Conservation (phyloP, 176 grass and related monocot species). For the Zea mays region Zm-B73-REFERENCE-NAM-5.0 NC_050105.1:101521501-101522000, state of each 20-base stretch:
- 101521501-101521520: conserved; percentile 4
- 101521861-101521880: not conserved
- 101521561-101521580: not conserved
- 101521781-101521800: conserved; percentile 44
- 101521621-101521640: conserved; percentile 45
- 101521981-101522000: not conserved
- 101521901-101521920: not conserved
- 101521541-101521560: not conserved
- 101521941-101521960: not conserved
- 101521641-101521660: conserved; percentile 65
- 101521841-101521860: no score
- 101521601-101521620: conserved; percentile 72
- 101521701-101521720: conserved; percentile 67
- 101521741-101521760: conserved; percentile 53
- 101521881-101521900: not conserved
- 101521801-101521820: no score
- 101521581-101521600: conserved; percentile 65
- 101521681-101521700: conserved; percentile 90
- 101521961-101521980: not conserved
- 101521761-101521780: conserved; percentile 74
- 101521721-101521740: conserved; percentile 61
- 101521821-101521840: no score
- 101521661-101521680: conserved; percentile 85
- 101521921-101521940: not conserved
- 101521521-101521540: not conserved